Evolutionary conservation across 2,329 filamentous ascomycete genomes (phyloP), one percentile per base, ranked within the genome.

Genomic region (Coleophoma cylindrospora): DNA sequence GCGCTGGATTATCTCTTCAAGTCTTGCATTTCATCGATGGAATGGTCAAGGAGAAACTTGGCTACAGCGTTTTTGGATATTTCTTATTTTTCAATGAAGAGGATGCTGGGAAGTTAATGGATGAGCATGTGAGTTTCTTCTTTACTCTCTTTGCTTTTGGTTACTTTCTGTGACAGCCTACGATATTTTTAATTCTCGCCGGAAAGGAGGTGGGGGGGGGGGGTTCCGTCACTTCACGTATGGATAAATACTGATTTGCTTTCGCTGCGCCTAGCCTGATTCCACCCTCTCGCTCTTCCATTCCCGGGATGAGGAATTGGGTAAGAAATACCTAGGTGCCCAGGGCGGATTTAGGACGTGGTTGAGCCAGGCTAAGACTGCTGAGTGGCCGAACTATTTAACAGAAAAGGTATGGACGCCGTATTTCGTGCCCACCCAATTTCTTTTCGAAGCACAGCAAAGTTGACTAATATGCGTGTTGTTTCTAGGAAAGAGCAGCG

Each of bases 31-130:
- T 52, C n/a, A 36, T 57, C 17, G 51, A 61, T 38, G 21, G 14
- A 8, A 49, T 48, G 27, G 36, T 52, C 27, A 37, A 52, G 22
- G 21, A 58, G 21, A 33, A 49, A 9, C 34, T 54, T 21, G 54
- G 54, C 1, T 59, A 53, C 46, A 46, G 49, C 9, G 48, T 57
- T 3, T 56, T 58, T 34, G 55, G 57, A 12, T 58, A 61, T 27
- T 56, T 56, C 41, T 40, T 54, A 8, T 58, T 60, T 37, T 58
- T 60, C 21, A 43, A 55, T 11, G 56, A 59, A 34, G 49, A 56
- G 9, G 53, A 48, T 47, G 55, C 57, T 34, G 43, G 47, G 4
- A 46, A 54, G 22, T 22, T 58, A 32, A 51, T 58, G 47, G 43
- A 56, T 48, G 40, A 40, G 14, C 43, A 55, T 51, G 56, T 60